Evolutionary conservation across 2,329 filamentous ascomycete genomes (phyloP).

Genomic region (Akanthomyces uredinophilus): DNA sequence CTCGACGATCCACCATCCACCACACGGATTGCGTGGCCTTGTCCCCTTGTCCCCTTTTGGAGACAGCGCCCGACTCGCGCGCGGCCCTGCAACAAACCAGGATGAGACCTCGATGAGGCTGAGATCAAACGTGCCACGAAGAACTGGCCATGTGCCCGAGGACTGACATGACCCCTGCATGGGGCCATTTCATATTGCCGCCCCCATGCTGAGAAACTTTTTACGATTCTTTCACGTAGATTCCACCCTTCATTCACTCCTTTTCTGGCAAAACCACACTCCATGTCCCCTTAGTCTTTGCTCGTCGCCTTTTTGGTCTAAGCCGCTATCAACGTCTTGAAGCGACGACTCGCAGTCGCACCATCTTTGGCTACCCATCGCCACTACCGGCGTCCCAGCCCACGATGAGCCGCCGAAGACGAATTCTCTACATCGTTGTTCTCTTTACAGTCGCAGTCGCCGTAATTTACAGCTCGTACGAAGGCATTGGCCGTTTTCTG

Average conservation of each 20-base stretch:
- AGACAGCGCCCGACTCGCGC: neutral
- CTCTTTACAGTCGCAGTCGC: neutral
- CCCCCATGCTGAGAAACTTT: neutral
- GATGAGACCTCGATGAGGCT: slow-evolving; percentile 9
- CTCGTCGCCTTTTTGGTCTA: neutral
- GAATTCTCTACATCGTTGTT: neutral
- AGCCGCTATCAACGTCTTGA: neutral
- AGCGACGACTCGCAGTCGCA: neutral
- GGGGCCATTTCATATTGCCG: neutral
- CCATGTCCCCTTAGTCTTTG: neutral
- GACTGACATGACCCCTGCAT: neutral
- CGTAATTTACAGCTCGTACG: neutral
- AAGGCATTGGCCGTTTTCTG: neutral
- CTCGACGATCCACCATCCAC: neutral
- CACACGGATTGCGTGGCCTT: slow-evolving; percentile 1
- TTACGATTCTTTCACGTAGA: neutral
- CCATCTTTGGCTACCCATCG: neutral
- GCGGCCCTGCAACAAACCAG: neutral
- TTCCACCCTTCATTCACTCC: neutral
- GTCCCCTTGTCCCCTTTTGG: neutral
- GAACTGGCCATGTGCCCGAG: neutral
- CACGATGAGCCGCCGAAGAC: slow-evolving; percentile 8
- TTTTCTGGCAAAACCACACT: neutral
- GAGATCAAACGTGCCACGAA: slow-evolving; percentile 2
- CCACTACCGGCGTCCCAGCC: neutral